phyloP scores from a whole-genome alignment of 371 early-diverging fungal species.

The Mucor plumbeus region DNA sequence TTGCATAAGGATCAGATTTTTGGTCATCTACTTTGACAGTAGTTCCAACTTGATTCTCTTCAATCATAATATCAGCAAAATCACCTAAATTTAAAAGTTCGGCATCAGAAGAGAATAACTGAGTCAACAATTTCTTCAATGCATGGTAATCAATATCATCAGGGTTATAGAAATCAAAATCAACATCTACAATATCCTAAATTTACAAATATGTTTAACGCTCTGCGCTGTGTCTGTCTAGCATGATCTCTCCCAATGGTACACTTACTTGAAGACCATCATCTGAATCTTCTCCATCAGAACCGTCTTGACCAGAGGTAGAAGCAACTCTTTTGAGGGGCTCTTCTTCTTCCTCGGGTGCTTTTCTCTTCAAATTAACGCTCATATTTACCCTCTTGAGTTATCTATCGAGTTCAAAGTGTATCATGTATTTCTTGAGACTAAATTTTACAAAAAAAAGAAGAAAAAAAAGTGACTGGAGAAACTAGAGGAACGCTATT shows the following conservation, averaged over 20 bases:
- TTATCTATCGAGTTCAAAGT: background rate
- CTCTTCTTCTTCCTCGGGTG: constrained; percentile 24
- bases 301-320: constrained; percentile 18
- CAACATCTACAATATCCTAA: constrained; percentile 86
- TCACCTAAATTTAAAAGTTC: constrained; percentile 75
- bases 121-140: constrained; percentile 81
- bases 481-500: constrained; percentile 6
- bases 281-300: constrained; percentile 56
- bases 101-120: constrained; percentile 82
- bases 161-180: constrained; percentile 95
- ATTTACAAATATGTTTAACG: background rate
- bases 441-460: background rate
- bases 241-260: background rate
- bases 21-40: constrained; percentile 87
- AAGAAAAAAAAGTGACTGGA: constrained; percentile 9
- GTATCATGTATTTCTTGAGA: background rate
- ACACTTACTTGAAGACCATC: constrained; percentile 46
- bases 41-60: constrained; percentile 83
- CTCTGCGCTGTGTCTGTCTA: background rate
- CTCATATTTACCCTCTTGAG: constrained; percentile 15
- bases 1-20: constrained; percentile 88
- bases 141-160: constrained; percentile 91
- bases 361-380: constrained; percentile 47
- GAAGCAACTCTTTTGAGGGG: constrained; percentile 22
- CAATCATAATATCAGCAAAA: constrained; percentile 86